phyloP scores from a whole-genome alignment of 305 asterid genomes.

The Rubia occidens region DNA sequence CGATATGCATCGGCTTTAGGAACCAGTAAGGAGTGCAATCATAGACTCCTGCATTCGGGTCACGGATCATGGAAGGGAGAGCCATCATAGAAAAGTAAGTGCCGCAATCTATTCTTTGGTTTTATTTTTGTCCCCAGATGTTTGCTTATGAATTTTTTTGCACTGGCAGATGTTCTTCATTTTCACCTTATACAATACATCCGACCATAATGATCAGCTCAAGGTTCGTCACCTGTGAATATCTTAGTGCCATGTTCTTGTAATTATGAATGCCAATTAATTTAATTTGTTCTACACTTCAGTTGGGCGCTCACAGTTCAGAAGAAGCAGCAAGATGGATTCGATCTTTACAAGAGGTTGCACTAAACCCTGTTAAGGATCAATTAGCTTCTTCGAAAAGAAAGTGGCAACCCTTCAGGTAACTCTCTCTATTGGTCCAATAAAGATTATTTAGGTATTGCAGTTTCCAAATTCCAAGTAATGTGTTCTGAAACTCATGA shows the following conservation, averaged over 20 bases:
- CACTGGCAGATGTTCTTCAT: conserved; percentile 48
- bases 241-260: background rate
- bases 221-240: conserved; percentile 42
- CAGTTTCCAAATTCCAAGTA: background rate
- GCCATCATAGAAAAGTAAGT: conserved; percentile 62
- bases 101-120: background rate
- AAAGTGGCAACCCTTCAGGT: conserved; percentile 86
- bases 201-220: conserved; percentile 64
- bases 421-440: background rate
- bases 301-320: conserved; percentile 82
- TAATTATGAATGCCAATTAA: background rate
- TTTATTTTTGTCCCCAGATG: too few relatives aligned
- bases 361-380: conserved; percentile 42
- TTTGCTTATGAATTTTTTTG: conserved; percentile 9
- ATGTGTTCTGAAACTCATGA: background rate
- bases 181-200: conserved; percentile 55
- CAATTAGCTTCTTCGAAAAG: conserved; percentile 38
- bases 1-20: conserved; percentile 30
- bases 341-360: conserved; percentile 53
- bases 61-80: conserved; percentile 74
- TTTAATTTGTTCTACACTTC: conserved; percentile 9
- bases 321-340: conserved; percentile 92
- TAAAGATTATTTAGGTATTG: background rate
- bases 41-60: conserved; percentile 85
- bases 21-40: conserved; percentile 74